These are phyloP conservation scores for Barnettozyma salicaria DNA, from an alignment of 805 yeast species.

Conservation along the genomic window DNA sequence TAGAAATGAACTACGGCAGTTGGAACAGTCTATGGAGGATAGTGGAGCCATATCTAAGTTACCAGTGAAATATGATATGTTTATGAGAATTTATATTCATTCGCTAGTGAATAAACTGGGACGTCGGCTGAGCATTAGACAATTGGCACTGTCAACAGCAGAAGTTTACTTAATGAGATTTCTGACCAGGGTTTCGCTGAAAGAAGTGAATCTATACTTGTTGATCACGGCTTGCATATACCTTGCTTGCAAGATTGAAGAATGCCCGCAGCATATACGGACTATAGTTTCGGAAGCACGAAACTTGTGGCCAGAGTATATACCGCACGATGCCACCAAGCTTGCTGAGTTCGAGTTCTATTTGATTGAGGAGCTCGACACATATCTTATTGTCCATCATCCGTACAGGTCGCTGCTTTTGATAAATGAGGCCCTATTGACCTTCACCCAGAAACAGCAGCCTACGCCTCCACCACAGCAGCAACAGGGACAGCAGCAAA, in stretches of 20 bases:
- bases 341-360: slow-evolving; percentile 95
- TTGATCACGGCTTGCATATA: slow-evolving; percentile 81
- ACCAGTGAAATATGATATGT: slow-evolving; percentile 37
- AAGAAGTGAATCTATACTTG: slow-evolving; percentile 78
- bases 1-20: slow-evolving; percentile 36
- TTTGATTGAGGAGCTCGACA: slow-evolving; percentile 78
- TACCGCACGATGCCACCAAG: slow-evolving; percentile 85
- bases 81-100: slow-evolving; percentile 75
- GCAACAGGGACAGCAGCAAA: slow-evolving; percentile 1
- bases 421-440: slow-evolving; percentile 32
- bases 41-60: slow-evolving; percentile 36
- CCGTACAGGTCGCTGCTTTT: slow-evolving; percentile 62
- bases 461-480: background rate
- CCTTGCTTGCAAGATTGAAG: slow-evolving; percentile 90
- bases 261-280: slow-evolving; percentile 89
- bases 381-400: slow-evolving; percentile 66
- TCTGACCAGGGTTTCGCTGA: slow-evolving; percentile 60
- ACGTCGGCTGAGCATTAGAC: slow-evolving; percentile 68
- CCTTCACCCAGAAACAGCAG: slow-evolving; percentile 18
- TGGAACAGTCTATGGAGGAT: slow-evolving; percentile 35
- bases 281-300: slow-evolving; percentile 80
- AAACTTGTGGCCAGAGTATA: slow-evolving; percentile 89
- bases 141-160: slow-evolving; percentile 81
- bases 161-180: slow-evolving; percentile 81
- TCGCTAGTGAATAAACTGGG: slow-evolving; percentile 72